Evolutionary conservation across 768 basidiomycete genomes (phyloP), one percentile per base, ranked within the genome.

Genomic region (Leucogyrophana mollusca): DNA sequence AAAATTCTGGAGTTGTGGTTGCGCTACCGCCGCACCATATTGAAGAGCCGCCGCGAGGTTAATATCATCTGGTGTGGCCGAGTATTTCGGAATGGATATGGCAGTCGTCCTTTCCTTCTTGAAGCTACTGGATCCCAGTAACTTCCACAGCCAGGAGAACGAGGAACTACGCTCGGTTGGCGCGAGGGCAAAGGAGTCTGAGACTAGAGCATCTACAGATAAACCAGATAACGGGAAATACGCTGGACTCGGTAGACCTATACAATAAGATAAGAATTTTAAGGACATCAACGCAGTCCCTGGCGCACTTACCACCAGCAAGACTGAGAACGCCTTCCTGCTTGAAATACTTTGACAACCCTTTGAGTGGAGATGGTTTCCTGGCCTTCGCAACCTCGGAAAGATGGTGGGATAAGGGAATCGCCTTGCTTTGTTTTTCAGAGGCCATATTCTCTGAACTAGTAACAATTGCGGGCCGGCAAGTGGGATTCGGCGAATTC

Each of bases 321-420:
- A 91, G 67, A 40, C 61, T 67, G 41, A 88, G 76, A 7, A 82
- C 50, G 9, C 79, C 81, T 14, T 79, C 77, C 33, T 67, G 68
- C 2, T 66, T 67, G 49, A 73, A 68, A 61, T 85, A 87, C 62
- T 79, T 80, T 56, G 79, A 76, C 22, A 89, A 61, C 34, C 73
- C 76, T 62, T 91, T 91, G 45, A 91, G 67, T 0, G 86, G 82
- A 33, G 79, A 83, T 2, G 66, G 49, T 22, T 56, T 40, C 35
- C 86, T 70, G 22, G 73, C 70, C 45, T 69, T 72, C 3, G 84
- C 63, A 16, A 83, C 30, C 3, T 65, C 58, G n/a, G 82, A 86
- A 22, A 90, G 65, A 60, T 90, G 89, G 57, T 88, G 84, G 17
- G 80, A 82, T 36, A 89, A 68, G 65, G 90, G 85, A 46, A 85